Conservation (phyloP, 164 flowering plant species). For the Magnolia kwangsiensis region DNA sequence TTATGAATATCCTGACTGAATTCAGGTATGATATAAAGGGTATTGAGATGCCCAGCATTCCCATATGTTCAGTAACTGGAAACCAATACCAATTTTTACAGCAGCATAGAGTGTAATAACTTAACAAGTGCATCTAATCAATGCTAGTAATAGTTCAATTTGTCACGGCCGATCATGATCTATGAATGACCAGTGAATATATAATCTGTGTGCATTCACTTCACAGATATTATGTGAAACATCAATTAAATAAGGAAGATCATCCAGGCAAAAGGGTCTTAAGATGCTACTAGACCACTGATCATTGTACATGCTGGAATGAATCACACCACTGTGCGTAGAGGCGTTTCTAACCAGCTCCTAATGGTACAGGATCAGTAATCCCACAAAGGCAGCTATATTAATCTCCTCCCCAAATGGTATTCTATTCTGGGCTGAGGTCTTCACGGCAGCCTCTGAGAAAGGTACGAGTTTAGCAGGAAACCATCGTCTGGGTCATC, state of each 20-base stretch:
- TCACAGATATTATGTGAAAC: background rate
- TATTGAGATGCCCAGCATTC: too few species aligned
- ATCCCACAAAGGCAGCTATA: background rate
- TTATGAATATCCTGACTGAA: too few species aligned
- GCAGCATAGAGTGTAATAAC: too few species aligned
- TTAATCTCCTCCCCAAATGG: background rate
- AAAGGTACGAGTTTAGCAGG: background rate
- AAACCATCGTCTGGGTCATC: constrained; percentile 13
- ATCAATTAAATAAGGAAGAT: background rate
- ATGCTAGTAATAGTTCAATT: background rate
- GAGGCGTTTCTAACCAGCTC: constrained; percentile 1
- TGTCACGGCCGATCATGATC: background rate
- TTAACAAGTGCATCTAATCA: background rate
- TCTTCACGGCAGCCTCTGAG: constrained; percentile 1
- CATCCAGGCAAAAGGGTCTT: constrained; percentile 1
- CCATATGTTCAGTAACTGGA: too few species aligned
- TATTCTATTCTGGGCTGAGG: background rate
- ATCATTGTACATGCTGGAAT: background rate
- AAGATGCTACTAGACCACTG: background rate
- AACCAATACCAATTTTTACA: too few species aligned
- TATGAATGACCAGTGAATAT: background rate
- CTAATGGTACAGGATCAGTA: constrained; percentile 6
- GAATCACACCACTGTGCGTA: background rate
- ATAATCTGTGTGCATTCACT: background rate
- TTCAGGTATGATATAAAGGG: too few species aligned